phyloP scores from a whole-genome alignment of 1,284 basidiomycete genomes.

The Moesziomyces globuligerus region DNA sequence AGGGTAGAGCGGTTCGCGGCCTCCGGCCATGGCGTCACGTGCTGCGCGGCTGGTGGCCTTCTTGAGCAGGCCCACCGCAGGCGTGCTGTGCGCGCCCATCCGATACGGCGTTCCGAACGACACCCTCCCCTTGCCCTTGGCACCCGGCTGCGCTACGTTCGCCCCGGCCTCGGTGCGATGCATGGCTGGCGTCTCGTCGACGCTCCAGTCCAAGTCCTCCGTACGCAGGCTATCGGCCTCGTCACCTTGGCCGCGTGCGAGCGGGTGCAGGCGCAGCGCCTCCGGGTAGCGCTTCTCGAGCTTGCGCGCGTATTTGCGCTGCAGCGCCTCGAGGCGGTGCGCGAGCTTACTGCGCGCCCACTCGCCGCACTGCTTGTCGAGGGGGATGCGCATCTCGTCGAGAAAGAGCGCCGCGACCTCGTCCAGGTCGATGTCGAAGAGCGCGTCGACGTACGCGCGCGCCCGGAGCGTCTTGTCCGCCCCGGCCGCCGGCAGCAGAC shows the following conservation, averaged over 20 bases:
- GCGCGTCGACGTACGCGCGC: slow-evolving; percentile 13
- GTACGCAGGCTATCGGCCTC: slow-evolving; percentile 21
- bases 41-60: slow-evolving; percentile 17
- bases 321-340: slow-evolving; percentile 27
- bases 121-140: slow-evolving; percentile 13
- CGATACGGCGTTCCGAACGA: slow-evolving; percentile 46
- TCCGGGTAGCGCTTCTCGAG: slow-evolving; percentile 16
- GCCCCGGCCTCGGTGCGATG: no score
- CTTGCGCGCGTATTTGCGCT: slow-evolving; percentile 39
- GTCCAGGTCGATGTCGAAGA: slow-evolving; percentile 5
- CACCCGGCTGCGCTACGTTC: no score
- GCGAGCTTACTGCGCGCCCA: slow-evolving; percentile 29
- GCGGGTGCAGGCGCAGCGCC: not conserved
- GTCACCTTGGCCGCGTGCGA: not conserved
- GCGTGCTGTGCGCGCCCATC: slow-evolving; percentile 44
- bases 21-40: slow-evolving; percentile 1
- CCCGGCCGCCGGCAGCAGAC: not conserved
- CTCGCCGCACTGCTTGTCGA: slow-evolving; percentile 1
- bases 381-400: slow-evolving; percentile 12
- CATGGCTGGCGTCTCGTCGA: slow-evolving; percentile 20
- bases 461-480: not conserved
- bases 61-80: slow-evolving; percentile 20
- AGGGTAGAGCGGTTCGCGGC: slow-evolving; percentile 17
- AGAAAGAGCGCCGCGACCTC: slow-evolving; percentile 18
- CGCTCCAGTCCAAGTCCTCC: slow-evolving; percentile 41